These are phyloP conservation scores for Aspergillus olivimuriae DNA, from an alignment of 495 filamentous ascomycete genomes.

Conservation along the genomic window DNA sequence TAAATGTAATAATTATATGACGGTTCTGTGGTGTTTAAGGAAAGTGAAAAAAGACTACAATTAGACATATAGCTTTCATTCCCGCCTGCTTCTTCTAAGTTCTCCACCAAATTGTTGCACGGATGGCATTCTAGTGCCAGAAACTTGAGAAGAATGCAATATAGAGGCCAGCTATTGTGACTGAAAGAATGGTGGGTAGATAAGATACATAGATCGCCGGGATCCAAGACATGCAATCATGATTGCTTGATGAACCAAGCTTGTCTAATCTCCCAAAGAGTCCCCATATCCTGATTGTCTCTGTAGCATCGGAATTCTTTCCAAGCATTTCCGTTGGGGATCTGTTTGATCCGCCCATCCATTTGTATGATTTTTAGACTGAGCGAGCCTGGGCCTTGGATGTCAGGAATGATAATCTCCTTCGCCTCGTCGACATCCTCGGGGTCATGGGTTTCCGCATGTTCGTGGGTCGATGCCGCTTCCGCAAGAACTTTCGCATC, in stretches of 20 bases:
- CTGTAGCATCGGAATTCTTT: constrained; percentile 44
- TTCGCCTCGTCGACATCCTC: too few species aligned
- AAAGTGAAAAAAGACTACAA: too few species aligned
- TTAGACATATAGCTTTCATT: too few species aligned
- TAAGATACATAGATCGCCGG: neutral
- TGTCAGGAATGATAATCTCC: constrained; percentile 27
- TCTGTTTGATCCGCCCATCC: constrained; percentile 31
- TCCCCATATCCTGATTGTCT: constrained; percentile 51
- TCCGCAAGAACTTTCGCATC: neutral
- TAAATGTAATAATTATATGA: neutral
- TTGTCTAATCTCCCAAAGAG: constrained; percentile 47
- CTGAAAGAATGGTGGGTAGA: too few species aligned
- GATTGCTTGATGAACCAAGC: constrained; percentile 30
- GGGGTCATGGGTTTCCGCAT: too few species aligned
- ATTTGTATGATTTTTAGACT: constrained; percentile 34
- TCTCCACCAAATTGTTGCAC: too few species aligned
- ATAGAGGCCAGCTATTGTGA: too few species aligned
- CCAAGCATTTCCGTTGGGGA: constrained; percentile 42
- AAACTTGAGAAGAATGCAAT: too few species aligned
- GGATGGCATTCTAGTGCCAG: too few species aligned
- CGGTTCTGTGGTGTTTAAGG: neutral
- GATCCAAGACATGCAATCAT: constrained; percentile 1
- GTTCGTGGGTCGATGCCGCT: too few species aligned
- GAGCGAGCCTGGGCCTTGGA: constrained; percentile 25
- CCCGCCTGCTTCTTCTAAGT: too few species aligned